Conservation (phyloP, 164 flowering plant species). For the Aristolochia fimbriata region DNA sequence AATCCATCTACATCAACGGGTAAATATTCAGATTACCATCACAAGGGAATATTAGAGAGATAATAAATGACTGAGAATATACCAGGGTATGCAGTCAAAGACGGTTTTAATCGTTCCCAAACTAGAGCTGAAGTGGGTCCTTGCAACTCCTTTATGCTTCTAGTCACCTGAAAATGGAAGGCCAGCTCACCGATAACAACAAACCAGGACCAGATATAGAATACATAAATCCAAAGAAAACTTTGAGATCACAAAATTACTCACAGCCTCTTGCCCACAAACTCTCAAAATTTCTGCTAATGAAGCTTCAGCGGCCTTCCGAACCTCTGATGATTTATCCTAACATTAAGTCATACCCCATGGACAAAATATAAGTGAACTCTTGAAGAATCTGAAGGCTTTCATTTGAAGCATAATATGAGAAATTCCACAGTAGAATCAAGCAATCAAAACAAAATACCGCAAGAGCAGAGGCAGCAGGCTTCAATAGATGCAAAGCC, state of each 20-base stretch:
- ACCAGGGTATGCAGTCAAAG: slow-evolving; percentile 58
- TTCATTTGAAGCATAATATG: neutral
- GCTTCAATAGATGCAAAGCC: slow-evolving; percentile 68
- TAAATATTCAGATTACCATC: neutral
- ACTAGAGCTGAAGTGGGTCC: slow-evolving; percentile 74
- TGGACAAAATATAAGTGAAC: no score
- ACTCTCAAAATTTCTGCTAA: slow-evolving; percentile 71
- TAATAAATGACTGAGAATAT: neutral
- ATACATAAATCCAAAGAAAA: neutral
- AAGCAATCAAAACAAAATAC: slow-evolving; percentile 23
- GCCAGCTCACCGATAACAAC: neutral
- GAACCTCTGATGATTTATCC: slow-evolving; percentile 97
- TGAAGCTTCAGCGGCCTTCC: slow-evolving; percentile 96
- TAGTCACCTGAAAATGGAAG: slow-evolving; percentile 40
- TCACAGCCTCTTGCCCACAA: slow-evolving; percentile 70
- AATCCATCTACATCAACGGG: slow-evolving; percentile 31
- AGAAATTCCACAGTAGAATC: neutral
- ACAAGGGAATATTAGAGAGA: neutral
- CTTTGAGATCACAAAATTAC: slow-evolving; percentile 5
- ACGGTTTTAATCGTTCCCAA: slow-evolving; percentile 59
- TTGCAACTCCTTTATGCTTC: slow-evolving; percentile 63
- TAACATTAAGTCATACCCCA: slow-evolving; percentile 8
- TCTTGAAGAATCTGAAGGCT: no score
- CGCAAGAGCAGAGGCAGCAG: slow-evolving; percentile 66
- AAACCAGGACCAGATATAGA: neutral